Evolutionary conservation across 176 grass and related monocot species (phyloP).

Genomic region (Chloris gayana): DNA sequence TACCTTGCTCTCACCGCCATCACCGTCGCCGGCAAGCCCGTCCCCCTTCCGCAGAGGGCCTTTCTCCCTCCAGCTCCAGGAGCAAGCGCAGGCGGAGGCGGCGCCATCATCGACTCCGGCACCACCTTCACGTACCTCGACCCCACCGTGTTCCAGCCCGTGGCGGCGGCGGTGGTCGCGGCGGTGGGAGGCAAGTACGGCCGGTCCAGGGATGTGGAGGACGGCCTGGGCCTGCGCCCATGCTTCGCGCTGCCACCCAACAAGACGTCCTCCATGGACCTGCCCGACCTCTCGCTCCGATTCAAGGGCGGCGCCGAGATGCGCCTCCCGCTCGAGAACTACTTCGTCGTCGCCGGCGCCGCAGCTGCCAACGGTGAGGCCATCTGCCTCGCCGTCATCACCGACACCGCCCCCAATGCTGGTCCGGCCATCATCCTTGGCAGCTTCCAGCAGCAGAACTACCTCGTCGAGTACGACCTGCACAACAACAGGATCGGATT

Average conservation of each 20-base stretch:
- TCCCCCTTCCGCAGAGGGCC: slow-evolving; percentile 46
- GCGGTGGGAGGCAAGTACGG: slow-evolving; percentile 52
- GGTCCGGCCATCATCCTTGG: slow-evolving; percentile 85
- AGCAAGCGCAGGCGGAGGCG: slow-evolving; percentile 46
- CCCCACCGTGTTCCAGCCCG: slow-evolving; percentile 51
- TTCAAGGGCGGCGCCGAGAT: slow-evolving; percentile 69
- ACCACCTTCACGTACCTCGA: slow-evolving; percentile 87
- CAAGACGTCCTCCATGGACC: slow-evolving; percentile 30
- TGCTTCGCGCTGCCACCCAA: slow-evolving; percentile 69
- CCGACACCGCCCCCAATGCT: slow-evolving; percentile 29
- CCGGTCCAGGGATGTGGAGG: slow-evolving; percentile 56
- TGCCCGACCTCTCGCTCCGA: slow-evolving; percentile 62
- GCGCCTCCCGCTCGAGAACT: slow-evolving; percentile 82
- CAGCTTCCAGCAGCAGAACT: slow-evolving; percentile 96
- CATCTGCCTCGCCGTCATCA: slow-evolving; percentile 79
- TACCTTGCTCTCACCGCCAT: slow-evolving; percentile 58
- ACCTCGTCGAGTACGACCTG: slow-evolving; percentile 83
- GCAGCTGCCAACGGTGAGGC: slow-evolving; percentile 46
- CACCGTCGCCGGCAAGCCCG: slow-evolving; percentile 56
- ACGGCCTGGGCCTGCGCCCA: slow-evolving; percentile 53
- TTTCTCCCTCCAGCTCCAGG: slow-evolving; percentile 23
- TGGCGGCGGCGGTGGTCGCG: slow-evolving; percentile 42
- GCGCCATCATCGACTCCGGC: slow-evolving; percentile 86
- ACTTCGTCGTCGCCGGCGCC: slow-evolving; percentile 48
- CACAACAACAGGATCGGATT: slow-evolving; percentile 65